Percentiles rank a stretch among this genome's conserved stretches.
Evolutionary conservation across 805 yeast species (phyloP).

Genomic region (Yarrowia divulgata): DNA sequence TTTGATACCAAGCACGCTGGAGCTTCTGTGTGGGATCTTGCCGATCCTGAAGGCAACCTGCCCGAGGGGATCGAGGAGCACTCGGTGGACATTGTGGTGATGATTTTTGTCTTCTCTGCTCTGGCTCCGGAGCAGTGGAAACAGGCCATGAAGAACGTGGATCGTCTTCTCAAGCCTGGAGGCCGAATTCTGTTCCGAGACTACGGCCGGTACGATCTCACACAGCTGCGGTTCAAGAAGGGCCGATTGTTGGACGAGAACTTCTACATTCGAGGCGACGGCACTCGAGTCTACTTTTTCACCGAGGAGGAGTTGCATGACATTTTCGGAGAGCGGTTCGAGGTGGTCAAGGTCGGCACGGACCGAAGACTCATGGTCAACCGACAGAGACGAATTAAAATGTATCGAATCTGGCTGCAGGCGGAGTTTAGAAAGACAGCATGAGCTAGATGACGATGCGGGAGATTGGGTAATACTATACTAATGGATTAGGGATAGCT

Average conservation of each 20-base stretch:
- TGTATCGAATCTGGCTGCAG: constrained; percentile 97
- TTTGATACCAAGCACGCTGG: constrained; percentile 69
- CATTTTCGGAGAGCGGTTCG: constrained; percentile 71
- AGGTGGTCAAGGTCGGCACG: constrained; percentile 79
- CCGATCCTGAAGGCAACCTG: constrained; percentile 71
- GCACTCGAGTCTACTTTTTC: constrained; percentile 96
- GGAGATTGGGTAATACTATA: neutral
- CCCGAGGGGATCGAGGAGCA: constrained; percentile 85
- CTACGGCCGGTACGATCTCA: constrained; percentile 94
- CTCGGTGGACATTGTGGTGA: constrained; percentile 88
- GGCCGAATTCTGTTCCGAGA: constrained; percentile 90
- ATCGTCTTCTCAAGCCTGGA: constrained; percentile 85
- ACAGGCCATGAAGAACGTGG: constrained; percentile 74
- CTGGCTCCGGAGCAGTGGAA: constrained; percentile 91
- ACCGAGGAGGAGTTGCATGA: constrained; percentile 87
- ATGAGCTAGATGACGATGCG: too few species aligned
- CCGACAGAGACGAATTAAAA: constrained; percentile 87
- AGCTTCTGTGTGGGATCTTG: constrained; percentile 95
- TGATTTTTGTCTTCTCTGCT: constrained; percentile 94
- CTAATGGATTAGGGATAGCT: neutral
- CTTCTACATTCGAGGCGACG: constrained; percentile 96
- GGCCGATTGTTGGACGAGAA: constrained; percentile 87
- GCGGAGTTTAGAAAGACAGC: constrained; percentile 67
- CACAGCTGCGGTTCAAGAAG: constrained; percentile 92
- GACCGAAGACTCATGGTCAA: constrained; percentile 92